phyloP scores from a whole-genome alignment of 2,329 filamentous ascomycete species.

The Fusarium odoratissimum region DNA sequence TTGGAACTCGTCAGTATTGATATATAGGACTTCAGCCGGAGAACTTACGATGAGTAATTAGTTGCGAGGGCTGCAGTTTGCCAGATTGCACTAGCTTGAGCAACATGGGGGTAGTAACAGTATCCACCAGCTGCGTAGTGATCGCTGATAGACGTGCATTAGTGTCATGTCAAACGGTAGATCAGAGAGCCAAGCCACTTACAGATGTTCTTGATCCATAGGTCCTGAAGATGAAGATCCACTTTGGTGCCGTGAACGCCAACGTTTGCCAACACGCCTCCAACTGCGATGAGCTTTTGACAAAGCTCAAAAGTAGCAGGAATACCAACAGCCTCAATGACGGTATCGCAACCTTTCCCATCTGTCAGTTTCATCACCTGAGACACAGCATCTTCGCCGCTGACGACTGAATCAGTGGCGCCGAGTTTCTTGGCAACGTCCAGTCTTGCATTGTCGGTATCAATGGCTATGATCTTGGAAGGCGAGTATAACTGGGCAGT shows the following conservation, averaged over 20 bases:
- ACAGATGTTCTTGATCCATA: constrained; percentile 67
- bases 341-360: constrained; percentile 65
- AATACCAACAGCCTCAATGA: constrained; percentile 68
- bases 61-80: constrained; percentile 54
- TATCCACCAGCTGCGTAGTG: constrained; percentile 61
- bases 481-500: constrained; percentile 67
- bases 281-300: constrained; percentile 64
- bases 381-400: constrained; percentile 50
- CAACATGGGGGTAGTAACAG: constrained; percentile 60
- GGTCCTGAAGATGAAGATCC: constrained; percentile 61
- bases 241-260: constrained; percentile 68
- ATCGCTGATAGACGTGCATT: constrained; percentile 49
- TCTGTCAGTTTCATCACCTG: constrained; percentile 58
- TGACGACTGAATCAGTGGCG: constrained; percentile 58
- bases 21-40: fast-evolving
- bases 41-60: constrained; percentile 59
- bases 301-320: constrained; percentile 64
- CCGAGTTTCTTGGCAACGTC: constrained; percentile 60
- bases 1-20: fast-evolving
- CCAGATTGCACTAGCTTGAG: constrained; percentile 57
- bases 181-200: constrained; percentile 38
- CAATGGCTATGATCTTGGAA: constrained; percentile 62
- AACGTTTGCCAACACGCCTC: constrained; percentile 67
- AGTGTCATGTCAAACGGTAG: too few species aligned
- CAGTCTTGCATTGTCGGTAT: constrained; percentile 61